Evolutionary conservation across 371 early-diverging fungal species (phyloP).

Genomic region (Sporodiniella umbellata): DNA sequence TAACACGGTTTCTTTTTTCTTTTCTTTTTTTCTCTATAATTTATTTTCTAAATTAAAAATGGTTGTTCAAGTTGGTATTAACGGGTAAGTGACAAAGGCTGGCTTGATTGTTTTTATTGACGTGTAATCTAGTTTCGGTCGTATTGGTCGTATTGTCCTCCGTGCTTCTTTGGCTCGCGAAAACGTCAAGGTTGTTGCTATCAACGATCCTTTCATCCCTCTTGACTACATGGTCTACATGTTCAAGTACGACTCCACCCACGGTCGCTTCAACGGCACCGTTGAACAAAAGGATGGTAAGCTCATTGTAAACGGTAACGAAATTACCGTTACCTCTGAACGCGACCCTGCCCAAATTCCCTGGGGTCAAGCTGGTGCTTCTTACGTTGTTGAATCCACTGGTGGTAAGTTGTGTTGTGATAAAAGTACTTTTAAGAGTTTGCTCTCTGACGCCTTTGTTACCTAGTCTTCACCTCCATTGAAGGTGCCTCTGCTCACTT

Average conservation of each 20-base stretch:
- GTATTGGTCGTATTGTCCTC: constrained; percentile 98
- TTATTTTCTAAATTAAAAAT: constrained; percentile 13
- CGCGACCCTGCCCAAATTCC: constrained; percentile 83
- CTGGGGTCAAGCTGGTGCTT: constrained; percentile 89
- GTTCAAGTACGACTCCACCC: constrained; percentile 97
- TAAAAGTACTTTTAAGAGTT: too few relatives aligned
- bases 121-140: constrained; percentile 79
- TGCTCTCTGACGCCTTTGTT: constrained; percentile 85
- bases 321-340: constrained; percentile 73
- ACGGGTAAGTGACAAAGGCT: constrained; percentile 16
- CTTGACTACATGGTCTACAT: constrained; percentile 97
- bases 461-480: constrained; percentile 89
- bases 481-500: constrained; percentile 91
- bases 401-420: constrained; percentile 7
- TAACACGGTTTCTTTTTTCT: constrained; percentile 10
- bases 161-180: constrained; percentile 78
- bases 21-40: constrained; percentile 1
- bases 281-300: constrained; percentile 78
- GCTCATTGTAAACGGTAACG: constrained; percentile 83
- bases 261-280: constrained; percentile 87
- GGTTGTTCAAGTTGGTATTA: constrained; percentile 32
- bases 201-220: constrained; percentile 99
- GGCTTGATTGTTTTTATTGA: not conserved
- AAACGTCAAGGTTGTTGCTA: constrained; percentile 85
- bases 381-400: constrained; percentile 61